phyloP scores from a whole-genome alignment of 2,329 filamentous ascomycete genomes.

The Fusarium irregulare region DNA sequence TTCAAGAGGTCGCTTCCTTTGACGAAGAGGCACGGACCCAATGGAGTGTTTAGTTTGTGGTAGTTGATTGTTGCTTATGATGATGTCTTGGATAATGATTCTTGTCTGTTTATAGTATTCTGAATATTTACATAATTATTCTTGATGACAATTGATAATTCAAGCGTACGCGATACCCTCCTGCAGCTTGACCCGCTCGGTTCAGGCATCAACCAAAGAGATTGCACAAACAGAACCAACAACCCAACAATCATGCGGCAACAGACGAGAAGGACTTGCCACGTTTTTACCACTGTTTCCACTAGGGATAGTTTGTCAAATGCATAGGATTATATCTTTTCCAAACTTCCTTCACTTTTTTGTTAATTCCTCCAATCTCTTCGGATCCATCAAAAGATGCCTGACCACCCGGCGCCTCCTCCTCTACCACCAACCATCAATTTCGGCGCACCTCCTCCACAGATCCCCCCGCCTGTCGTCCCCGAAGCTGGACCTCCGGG shows the following conservation, averaged over 20 bases:
- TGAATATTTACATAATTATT: neutral
- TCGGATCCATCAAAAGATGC: neutral
- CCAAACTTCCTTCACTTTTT: too few species aligned
- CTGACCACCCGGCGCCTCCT: rapidly evolving
- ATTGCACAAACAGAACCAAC: neutral
- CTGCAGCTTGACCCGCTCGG: neutral
- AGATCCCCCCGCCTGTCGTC: neutral
- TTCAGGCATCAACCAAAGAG: neutral
- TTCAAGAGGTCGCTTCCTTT: slow-evolving; percentile 13
- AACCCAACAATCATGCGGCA: neutral
- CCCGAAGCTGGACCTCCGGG: rapidly evolving
- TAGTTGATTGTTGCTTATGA: neutral
- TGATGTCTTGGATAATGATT: rapidly evolving
- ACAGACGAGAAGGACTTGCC: too few species aligned
- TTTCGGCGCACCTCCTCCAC: neutral
- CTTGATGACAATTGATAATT: too few species aligned
- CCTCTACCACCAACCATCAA: neutral
- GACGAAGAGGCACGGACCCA: slow-evolving; percentile 17
- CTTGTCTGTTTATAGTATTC: rapidly evolving
- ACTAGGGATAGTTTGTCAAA: too few species aligned
- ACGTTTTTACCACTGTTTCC: too few species aligned
- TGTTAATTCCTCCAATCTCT: too few species aligned
- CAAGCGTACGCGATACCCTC: too few species aligned
- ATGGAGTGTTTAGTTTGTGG: slow-evolving; percentile 33
- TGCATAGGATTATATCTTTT: neutral